phyloP scores from a whole-genome alignment of 768 basidiomycete species.

The Lyophyllum shimeji region DNA sequence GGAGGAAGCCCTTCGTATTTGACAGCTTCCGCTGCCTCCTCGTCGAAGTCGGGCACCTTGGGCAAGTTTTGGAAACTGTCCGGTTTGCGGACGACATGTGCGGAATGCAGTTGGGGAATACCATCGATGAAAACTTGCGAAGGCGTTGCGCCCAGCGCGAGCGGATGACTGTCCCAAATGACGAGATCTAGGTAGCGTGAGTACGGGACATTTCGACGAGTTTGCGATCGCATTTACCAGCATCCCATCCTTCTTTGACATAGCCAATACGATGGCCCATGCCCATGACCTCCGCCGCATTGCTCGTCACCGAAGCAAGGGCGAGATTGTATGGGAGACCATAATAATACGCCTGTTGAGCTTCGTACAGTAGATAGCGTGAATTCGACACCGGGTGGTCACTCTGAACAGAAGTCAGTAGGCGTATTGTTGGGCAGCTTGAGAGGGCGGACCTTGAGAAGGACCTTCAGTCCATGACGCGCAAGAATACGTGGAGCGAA shows the following conservation, averaged over 20 bases:
- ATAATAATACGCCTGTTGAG: constrained; percentile 81
- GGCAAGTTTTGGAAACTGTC: constrained; percentile 45
- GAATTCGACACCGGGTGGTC: constrained; percentile 68
- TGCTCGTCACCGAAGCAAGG: constrained; percentile 71
- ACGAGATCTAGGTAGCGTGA: constrained; percentile 55
- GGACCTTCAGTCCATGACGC: constrained; percentile 62
- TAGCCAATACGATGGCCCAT: constrained; percentile 83
- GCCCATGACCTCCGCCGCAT: constrained; percentile 71
- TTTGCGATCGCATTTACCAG: constrained; percentile 41
- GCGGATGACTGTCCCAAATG: constrained; percentile 83
- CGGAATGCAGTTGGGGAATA: constrained; percentile 62
- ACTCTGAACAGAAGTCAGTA: constrained; percentile 39
- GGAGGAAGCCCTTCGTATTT: constrained; percentile 76
- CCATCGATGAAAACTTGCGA: constrained; percentile 90
- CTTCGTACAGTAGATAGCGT: constrained; percentile 78
- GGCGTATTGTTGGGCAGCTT: background rate
- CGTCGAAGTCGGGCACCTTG: constrained; percentile 66
- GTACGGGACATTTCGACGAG: background rate
- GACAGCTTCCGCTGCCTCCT: constrained; percentile 61
- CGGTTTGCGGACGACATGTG: constrained; percentile 53
- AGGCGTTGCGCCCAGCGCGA: constrained; percentile 84
- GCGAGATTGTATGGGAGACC: constrained; percentile 72
- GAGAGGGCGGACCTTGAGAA: constrained; percentile 62
- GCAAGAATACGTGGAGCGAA: constrained; percentile 78
- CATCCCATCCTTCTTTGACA: constrained; percentile 74